Evolutionary conservation across 768 basidiomycete genomes (phyloP), one percentile per base, ranked within the genome.

Genomic region (Lentinus brumalis): DNA sequence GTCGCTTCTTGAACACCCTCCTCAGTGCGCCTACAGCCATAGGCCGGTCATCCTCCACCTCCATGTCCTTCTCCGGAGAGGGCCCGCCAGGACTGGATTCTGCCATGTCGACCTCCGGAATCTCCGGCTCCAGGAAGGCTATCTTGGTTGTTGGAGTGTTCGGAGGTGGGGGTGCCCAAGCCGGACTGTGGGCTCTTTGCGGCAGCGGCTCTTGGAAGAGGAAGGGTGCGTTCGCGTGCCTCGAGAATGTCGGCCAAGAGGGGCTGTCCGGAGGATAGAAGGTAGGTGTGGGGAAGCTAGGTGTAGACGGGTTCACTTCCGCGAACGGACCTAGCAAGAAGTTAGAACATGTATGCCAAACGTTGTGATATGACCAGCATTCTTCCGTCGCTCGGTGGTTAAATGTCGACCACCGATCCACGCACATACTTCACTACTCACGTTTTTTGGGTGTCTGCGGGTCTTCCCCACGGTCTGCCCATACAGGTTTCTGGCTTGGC

Each of bases 31-130:
- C 89, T 11, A 80, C 76, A 26, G 89, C 85, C 53, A 92, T 77
- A n/a, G 75, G 66, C 81, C 80, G 30, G 44, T 60, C 14, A 59
- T 64, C 52, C 12, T 53, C 53, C 3, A 29, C 46, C 18, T 47
- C 59, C 18, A 26, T 46, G 6, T 45, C 55, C 18, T 64, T 64
- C 44, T 60, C 62, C 3, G 56, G 60, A 1, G 53, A 44, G 9
- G 57, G 42, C 8, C 57, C 45, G 12, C 29, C 79, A 35, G 89
- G 89, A 67, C 87, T 91, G 14, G 77, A 73, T 53, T 92, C 91
- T 6, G 80, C 76, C 91, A 93, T 92, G 69, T 89, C 88, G 18
- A 93, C 78, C 70, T 92, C 91, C 32, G 78, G 79, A 29, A 83
- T 65, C 67, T 91, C 89, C 30, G 76, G 75, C 45, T 75, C 75